Evolutionary conservation across 129 eudicot species (phyloP).

Genomic region (Erigeron canadensis): DNA sequence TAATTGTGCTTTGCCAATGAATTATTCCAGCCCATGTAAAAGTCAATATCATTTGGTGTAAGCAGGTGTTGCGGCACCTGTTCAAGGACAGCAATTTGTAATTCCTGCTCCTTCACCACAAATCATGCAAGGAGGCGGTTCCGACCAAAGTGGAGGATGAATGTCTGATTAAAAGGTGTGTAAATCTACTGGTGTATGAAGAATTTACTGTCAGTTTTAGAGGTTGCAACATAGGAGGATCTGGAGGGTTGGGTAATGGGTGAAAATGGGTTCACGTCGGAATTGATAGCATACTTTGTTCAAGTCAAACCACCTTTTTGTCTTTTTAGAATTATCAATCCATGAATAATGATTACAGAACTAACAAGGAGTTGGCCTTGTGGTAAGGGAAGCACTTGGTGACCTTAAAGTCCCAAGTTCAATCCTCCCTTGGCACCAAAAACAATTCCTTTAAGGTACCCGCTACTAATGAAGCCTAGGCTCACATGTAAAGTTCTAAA

Average conservation of each 20-base stretch:
- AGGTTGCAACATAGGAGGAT: not conserved
- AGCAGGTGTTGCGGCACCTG: constrained; percentile 64
- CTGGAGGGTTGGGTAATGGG: not conserved
- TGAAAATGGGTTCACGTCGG: not conserved
- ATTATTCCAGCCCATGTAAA: constrained; percentile 5
- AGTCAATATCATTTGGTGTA: constrained; percentile 26
- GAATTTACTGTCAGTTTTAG: not conserved
- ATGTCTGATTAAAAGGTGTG: constrained; percentile 55
- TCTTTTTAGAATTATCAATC: not conserved
- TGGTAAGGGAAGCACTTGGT: too few species aligned
- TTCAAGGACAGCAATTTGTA: constrained; percentile 72
- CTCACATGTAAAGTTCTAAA: too few species aligned
- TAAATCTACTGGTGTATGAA: not conserved
- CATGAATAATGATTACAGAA: not conserved
- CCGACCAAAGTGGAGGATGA: constrained; percentile 89
- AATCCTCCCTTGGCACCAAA: too few species aligned
- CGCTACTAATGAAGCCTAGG: too few species aligned
- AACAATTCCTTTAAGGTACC: too few species aligned
- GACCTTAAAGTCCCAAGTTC: too few species aligned
- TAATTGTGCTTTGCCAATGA: constrained; percentile 3
- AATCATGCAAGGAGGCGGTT: constrained; percentile 71
- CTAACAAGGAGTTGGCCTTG: too few species aligned
- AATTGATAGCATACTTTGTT: not conserved
- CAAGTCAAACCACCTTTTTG: not conserved
- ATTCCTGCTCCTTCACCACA: constrained; percentile 68